Percentiles rank a stretch among this genome's conserved stretches.
Evolutionary conservation across 495 filamentous ascomycete genomes (phyloP).

Genomic region (Aspergillus nanangensis): DNA sequence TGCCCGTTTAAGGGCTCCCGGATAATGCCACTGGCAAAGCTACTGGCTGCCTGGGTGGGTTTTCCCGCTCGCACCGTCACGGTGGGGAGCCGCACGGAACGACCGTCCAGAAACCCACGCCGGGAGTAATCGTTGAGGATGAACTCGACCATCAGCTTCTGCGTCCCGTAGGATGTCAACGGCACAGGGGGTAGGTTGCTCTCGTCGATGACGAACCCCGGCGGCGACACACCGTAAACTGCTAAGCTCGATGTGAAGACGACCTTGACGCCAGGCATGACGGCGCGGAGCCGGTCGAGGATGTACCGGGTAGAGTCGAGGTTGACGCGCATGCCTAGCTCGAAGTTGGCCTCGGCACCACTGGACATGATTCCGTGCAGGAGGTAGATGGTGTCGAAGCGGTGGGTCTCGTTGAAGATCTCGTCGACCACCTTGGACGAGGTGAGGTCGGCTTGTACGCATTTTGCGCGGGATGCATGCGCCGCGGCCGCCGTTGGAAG

Average conservation of each 20-base stretch:
- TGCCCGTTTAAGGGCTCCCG: slow-evolving; percentile 60
- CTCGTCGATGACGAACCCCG: slow-evolving; percentile 48
- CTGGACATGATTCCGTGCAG: slow-evolving; percentile 87
- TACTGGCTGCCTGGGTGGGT: slow-evolving; percentile 70
- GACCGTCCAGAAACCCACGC: slow-evolving; percentile 62
- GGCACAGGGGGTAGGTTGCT: slow-evolving; percentile 59
- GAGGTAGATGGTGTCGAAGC: slow-evolving; percentile 63
- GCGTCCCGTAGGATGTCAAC: slow-evolving; percentile 67
- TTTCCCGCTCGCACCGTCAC: slow-evolving; percentile 70
- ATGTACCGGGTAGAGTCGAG: slow-evolving; percentile 64
- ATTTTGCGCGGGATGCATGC: slow-evolving; percentile 38
- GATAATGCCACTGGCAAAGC: slow-evolving; percentile 71
- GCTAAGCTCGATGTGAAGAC: slow-evolving; percentile 55
- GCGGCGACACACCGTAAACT: slow-evolving; percentile 53
- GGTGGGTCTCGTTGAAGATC: slow-evolving; percentile 34
- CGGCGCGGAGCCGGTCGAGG: slow-evolving; percentile 54
- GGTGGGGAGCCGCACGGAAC: slow-evolving; percentile 67
- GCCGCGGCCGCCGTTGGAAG: slow-evolving; percentile 45
- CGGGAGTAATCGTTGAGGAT: slow-evolving; percentile 74
- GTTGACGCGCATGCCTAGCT: slow-evolving; percentile 69
- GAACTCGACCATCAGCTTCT: slow-evolving; percentile 73
- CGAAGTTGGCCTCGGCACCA: slow-evolving; percentile 69
- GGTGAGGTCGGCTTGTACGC: slow-evolving; percentile 60
- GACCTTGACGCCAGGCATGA: slow-evolving; percentile 57
- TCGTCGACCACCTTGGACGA: slow-evolving; percentile 52